These are phyloP conservation scores for Coemansia sp. DNA, from an alignment of 192 early-diverging fungal genomes.

Conservation along the genomic window DNA sequence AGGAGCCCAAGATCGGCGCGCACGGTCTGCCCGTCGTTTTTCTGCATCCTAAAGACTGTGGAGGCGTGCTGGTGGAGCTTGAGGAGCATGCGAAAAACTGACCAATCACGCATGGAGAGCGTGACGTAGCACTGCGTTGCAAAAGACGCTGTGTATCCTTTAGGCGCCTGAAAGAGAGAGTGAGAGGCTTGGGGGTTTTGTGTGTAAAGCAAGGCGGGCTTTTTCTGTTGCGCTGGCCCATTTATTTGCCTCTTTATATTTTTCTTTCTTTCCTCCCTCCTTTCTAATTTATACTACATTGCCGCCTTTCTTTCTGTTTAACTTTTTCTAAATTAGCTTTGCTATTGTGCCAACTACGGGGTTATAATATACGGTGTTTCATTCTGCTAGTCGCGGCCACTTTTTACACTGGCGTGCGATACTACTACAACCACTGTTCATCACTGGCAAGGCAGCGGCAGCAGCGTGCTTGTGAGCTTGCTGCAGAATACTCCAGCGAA, in stretches of 20 bases:
- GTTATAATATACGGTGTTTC: neutral
- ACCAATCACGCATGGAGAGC: neutral
- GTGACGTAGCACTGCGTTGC: constrained; percentile 2
- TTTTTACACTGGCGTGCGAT: neutral
- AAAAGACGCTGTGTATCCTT: neutral
- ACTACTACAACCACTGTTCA: neutral
- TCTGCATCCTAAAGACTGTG: constrained; percentile 79
- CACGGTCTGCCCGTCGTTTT: constrained; percentile 78
- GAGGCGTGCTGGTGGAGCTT: constrained; percentile 75
- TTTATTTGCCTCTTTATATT: too few species aligned
- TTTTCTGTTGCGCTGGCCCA: too few species aligned
- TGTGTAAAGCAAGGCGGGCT: neutral
- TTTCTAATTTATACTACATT: neutral
- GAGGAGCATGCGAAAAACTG: constrained; percentile 46
- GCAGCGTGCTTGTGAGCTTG: neutral
- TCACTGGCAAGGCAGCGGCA: neutral
- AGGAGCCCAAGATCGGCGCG: constrained; percentile 77
- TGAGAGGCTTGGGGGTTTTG: too few species aligned
- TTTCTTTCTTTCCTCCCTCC: neutral
- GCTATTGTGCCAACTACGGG: neutral
- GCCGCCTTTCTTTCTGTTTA: neutral
- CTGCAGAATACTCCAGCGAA: neutral
- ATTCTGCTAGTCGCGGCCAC: neutral
- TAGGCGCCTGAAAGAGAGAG: neutral
- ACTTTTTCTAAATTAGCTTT: neutral